These are phyloP conservation scores for Russula sp. DNA, from an alignment of 768 basidiomycete species.

Conservation along the genomic window DNA sequence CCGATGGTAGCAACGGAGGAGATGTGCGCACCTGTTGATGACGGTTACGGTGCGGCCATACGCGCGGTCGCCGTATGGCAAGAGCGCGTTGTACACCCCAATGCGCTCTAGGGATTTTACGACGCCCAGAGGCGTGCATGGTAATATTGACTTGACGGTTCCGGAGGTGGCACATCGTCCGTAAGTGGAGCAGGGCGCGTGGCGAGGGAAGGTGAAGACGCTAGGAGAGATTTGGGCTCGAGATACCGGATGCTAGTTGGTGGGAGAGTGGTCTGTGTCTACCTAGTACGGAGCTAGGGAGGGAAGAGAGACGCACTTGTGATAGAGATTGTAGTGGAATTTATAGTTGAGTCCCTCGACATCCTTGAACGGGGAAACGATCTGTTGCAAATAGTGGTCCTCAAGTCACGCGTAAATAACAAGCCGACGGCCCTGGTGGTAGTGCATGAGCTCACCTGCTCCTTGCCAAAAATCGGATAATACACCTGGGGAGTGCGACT, in stretches of 20 bases:
- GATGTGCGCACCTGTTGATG: constrained; percentile 69
- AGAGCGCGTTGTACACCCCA: constrained; percentile 89
- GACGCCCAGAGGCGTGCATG: constrained; percentile 95
- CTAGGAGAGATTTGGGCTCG: constrained; percentile 65
- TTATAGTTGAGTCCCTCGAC: constrained; percentile 97
- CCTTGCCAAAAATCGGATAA: constrained; percentile 91
- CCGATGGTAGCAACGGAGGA: background rate
- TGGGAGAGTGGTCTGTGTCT: background rate
- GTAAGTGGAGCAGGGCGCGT: constrained; percentile 35
- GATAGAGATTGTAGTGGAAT: constrained; percentile 91
- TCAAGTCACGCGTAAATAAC: constrained; percentile 36
- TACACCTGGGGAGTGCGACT: constrained; percentile 59
- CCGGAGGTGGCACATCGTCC: constrained; percentile 69
- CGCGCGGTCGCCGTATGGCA: constrained; percentile 92
- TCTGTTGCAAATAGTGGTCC: constrained; percentile 97
- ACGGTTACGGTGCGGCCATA: constrained; percentile 92
- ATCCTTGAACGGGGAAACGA: constrained; percentile 94
- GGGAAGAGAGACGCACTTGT: constrained; percentile 60
- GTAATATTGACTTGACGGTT: constrained; percentile 93
- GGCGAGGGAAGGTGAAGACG: constrained; percentile 41
- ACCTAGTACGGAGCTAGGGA: background rate
- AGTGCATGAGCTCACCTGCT: constrained; percentile 60
- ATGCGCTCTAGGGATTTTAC: constrained; percentile 91
- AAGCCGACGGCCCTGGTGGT: background rate
- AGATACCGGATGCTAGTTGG: constrained; percentile 83